Percentiles rank a stretch among this genome's conserved stretches.
phyloP scores from a whole-genome alignment of 2,329 filamentous ascomycete genomes.

The Trichoderma sp. region DNA sequence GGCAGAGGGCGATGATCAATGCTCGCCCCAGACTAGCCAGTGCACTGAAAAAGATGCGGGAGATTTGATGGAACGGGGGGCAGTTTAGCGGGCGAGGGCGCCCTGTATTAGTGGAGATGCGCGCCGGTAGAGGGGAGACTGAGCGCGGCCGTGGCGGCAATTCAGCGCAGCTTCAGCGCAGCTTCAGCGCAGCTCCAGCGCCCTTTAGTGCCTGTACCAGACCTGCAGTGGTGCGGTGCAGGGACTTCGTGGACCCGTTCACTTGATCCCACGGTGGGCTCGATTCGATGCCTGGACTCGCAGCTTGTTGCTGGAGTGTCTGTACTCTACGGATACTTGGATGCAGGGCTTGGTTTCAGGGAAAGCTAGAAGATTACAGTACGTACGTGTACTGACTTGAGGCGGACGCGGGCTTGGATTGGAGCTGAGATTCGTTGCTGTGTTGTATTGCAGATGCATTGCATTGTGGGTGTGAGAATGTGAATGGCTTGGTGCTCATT shows the following conservation, averaged over 20 bases:
- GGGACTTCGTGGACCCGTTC: conserved; percentile 17
- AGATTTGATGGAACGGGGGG: conserved; percentile 17
- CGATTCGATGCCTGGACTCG: not conserved
- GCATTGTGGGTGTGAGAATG: too few species aligned
- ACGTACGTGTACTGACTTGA: not conserved
- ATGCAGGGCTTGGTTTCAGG: conserved; percentile 15
- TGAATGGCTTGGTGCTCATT: too few species aligned
- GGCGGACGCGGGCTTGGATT: not conserved
- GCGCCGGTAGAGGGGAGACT: conserved; percentile 2
- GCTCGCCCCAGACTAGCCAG: conserved; percentile 16
- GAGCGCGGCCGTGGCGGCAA: conserved; percentile 10
- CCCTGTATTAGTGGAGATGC: conserved; percentile 12
- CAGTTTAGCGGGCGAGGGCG: conserved; percentile 7
- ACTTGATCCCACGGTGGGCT: conserved; percentile 5
- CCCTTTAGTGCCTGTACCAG: not conserved
- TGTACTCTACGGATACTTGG: not conserved
- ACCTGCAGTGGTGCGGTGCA: not conserved
- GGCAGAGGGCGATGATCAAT: conserved; percentile 14
- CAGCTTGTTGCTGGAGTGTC: not conserved
- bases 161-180: conserved; percentile 9
- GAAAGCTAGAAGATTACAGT: not conserved
- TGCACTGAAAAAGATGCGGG: conserved; percentile 10
- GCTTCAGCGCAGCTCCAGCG: conserved; percentile 9
- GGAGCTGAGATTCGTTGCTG: not conserved
- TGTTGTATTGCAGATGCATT: not conserved